Conservation (phyloP, 495 filamentous ascomycete species). For the Parathielavia hyrcaniae region DNA sequence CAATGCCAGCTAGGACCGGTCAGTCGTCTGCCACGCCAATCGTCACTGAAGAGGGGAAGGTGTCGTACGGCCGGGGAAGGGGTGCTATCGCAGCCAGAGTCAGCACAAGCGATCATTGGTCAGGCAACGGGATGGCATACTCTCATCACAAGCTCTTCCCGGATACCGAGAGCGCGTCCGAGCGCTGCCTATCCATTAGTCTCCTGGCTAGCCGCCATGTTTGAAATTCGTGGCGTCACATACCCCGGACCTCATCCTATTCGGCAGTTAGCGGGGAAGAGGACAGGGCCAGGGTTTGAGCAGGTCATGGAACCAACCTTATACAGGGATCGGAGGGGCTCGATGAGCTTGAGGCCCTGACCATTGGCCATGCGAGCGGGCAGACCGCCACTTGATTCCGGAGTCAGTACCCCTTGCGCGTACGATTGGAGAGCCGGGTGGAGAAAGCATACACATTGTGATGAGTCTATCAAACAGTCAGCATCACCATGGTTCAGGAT, state of each 20-base stretch:
- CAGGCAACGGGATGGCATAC: background rate
- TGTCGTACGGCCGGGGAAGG: slow-evolving; percentile 52
- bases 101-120: background rate
- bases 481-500: background rate
- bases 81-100: slow-evolving; percentile 44
- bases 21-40: slow-evolving; percentile 33
- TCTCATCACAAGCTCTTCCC: slow-evolving; percentile 23
- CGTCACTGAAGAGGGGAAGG: slow-evolving; percentile 20
- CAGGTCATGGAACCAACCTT: slow-evolving; percentile 52
- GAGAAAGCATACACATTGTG: slow-evolving; percentile 34
- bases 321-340: slow-evolving; percentile 75
- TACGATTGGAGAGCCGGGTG: slow-evolving; percentile 1
- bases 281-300: background rate
- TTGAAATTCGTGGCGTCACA: slow-evolving; percentile 10
- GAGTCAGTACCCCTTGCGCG: background rate
- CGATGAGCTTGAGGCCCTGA: slow-evolving; percentile 38
- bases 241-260: slow-evolving; percentile 23
- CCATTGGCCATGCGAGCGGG: slow-evolving; percentile 32
- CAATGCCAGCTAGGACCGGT: slow-evolving; percentile 57
- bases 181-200: slow-evolving; percentile 15
- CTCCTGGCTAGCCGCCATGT: background rate
- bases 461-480: slow-evolving; percentile 13
- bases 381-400: slow-evolving; percentile 53
- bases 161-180: slow-evolving; percentile 20
- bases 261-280: slow-evolving; percentile 44